A percentile compares a stretch with the other conserved stretches of the same genome.
Conservation (phyloP, 331 rosid species). For the Cucumis variabilis region DNA sequence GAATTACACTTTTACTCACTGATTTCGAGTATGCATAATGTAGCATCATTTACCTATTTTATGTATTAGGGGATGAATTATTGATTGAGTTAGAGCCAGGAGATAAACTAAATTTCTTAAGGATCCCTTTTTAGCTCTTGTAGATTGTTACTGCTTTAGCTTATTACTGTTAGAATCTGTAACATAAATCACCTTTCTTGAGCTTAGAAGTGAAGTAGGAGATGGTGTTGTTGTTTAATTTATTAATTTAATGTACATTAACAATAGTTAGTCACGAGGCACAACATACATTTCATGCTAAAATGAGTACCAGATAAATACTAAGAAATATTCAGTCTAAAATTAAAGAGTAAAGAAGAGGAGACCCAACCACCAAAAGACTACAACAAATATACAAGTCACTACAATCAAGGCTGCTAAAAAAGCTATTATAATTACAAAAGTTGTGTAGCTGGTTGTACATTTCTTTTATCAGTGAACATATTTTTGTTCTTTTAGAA, state of each 20-base stretch:
- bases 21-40: background rate
- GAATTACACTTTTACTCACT: background rate
- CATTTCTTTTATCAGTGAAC: background rate
- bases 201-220: background rate
- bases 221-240: background rate
- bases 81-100: conserved; percentile 11
- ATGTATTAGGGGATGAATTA: background rate
- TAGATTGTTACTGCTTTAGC: background rate
- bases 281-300: background rate
- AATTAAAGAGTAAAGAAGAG: background rate
- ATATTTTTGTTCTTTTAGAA: background rate
- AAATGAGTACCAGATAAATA: background rate
- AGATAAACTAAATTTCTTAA: background rate
- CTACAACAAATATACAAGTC: background rate
- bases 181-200: background rate
- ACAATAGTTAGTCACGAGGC: background rate
- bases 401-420: background rate
- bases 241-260: background rate
- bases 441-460: background rate
- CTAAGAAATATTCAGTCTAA: background rate
- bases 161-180: background rate
- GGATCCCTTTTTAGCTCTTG: background rate
- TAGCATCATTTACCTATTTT: background rate
- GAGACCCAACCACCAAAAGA: background rate
- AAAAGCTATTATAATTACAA: background rate